Conservation (phyloP, 306 rosid species). For the Vigna reflexopilosa region DNA sequence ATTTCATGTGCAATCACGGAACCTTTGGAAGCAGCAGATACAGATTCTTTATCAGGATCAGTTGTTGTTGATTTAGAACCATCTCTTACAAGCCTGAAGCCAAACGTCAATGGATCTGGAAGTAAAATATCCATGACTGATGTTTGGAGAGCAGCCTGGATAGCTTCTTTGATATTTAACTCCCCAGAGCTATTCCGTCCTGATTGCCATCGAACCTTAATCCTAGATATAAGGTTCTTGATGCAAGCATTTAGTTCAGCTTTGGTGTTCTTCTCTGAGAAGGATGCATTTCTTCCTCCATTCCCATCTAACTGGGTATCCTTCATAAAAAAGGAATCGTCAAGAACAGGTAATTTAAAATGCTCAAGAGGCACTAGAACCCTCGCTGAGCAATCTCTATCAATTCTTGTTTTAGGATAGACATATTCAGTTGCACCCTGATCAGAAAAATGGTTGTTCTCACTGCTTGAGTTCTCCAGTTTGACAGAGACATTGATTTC, state of each 20-base stretch:
- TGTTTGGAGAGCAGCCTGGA: slow-evolving; percentile 88
- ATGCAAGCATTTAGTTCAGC: slow-evolving; percentile 93
- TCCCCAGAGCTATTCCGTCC: slow-evolving; percentile 91
- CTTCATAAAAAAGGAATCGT: slow-evolving; percentile 81
- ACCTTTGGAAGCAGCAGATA: slow-evolving; percentile 58
- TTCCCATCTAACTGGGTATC: slow-evolving; percentile 61
- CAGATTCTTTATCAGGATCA: slow-evolving; percentile 43
- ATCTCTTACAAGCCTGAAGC: slow-evolving; percentile 74
- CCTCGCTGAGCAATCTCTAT: slow-evolving; percentile 92
- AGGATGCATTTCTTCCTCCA: slow-evolving; percentile 59
- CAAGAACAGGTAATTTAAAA: slow-evolving; percentile 91
- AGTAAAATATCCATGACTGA: slow-evolving; percentile 92
- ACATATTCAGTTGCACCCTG: slow-evolving; percentile 70
- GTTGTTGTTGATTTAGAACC: slow-evolving; percentile 46
- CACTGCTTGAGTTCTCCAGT: slow-evolving; percentile 68
- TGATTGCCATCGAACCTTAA: slow-evolving; percentile 90
- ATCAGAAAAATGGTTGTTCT: slow-evolving; percentile 52
- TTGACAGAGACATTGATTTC: slow-evolving; percentile 89
- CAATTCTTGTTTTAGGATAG: slow-evolving; percentile 88
- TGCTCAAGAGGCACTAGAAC: slow-evolving; percentile 94
- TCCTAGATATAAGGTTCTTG: slow-evolving; percentile 87
- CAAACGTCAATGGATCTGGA: slow-evolving; percentile 95
- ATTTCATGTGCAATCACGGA: slow-evolving; percentile 80
- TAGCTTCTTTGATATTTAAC: slow-evolving; percentile 88
- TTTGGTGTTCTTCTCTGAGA: slow-evolving; percentile 82